Base-by-base conservation (phyloP, 352 stramenopile genomes). In the Phytophthora syringae region DNA sequence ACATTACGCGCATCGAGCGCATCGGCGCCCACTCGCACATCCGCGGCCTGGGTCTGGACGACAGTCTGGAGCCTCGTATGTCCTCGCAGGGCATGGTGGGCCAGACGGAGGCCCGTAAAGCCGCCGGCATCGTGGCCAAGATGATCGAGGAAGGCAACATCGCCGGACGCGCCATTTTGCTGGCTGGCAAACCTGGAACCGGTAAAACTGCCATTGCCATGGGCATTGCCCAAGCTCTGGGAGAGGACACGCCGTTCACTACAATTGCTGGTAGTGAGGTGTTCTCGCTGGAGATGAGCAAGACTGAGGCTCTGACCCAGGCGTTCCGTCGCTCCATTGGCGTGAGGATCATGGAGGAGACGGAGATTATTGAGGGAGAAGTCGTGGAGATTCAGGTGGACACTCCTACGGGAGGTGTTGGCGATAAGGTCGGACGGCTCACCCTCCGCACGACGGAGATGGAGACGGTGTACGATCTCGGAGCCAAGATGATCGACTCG, bases 391-490 rank as follows among this genome's bases (percentile, higher is more conserved):
- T 99, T 65, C 96, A 99, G 80, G 95, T 99, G 60, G 97, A 99
- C 57, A 91, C 84, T 12, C 79, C 88, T 2, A 96, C 84, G 0
- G 85, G 82, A 10, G 84, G 78, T 25, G 76, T 83, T 4, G 88
- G 86, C 40, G 88, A 95, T 51, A 92, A 94, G 49, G 76, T 92
- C 11, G 98, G 98, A 39, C 82, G 97, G 20, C 79, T 99, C 36
- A 99, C 97, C 32, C 77, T 99, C 22, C 98, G 98, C 48, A 99
- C 97, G 50, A 99, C 98, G 1, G 98, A 99, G 77, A 99, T 99
- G 98, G 97, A 99, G 88, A 99, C 98, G 0, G 97, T 99, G 18
- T 99, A 99, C 76, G 98, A 99, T 77, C 89, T 99, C 9, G 98
- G 98, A 45, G 89, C 90, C 25, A 99, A 99, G 89, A 99, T 99